Evolutionary conservation across 306 rosid genomes (phyloP).

Genomic region (Vigna radiata): DNA sequence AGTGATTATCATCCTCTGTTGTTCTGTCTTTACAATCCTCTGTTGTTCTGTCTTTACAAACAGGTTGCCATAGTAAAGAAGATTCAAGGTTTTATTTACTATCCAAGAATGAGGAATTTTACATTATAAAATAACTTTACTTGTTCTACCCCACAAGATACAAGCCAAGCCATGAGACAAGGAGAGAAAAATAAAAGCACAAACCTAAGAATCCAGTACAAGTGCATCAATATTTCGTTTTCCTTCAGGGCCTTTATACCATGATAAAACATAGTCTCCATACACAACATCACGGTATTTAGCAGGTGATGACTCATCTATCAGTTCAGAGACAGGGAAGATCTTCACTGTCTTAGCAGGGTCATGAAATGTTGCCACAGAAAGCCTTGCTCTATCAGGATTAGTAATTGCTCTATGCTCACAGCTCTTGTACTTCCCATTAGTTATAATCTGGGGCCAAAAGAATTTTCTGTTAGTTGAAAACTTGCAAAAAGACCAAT

Average conservation of each 20-base stretch:
- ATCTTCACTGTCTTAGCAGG: slow-evolving; percentile 74
- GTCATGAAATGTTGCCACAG: slow-evolving; percentile 92
- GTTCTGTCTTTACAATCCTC: neutral
- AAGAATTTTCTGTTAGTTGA: slow-evolving; percentile 25
- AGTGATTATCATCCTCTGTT: no score
- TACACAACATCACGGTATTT: slow-evolving; percentile 69
- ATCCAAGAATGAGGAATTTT: neutral
- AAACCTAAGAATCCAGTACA: slow-evolving; percentile 49
- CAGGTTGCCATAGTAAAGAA: neutral
- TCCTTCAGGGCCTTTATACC: slow-evolving; percentile 94
- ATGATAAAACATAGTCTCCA: slow-evolving; percentile 73
- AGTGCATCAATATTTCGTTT: slow-evolving; percentile 81
- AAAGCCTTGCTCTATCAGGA: slow-evolving; percentile 67
- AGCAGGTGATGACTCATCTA: slow-evolving; percentile 60
- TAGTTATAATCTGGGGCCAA: slow-evolving; percentile 72
- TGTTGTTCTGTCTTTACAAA: neutral
- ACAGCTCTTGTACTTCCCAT: slow-evolving; percentile 84
- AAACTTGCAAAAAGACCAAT: neutral
- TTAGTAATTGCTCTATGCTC: slow-evolving; percentile 80
- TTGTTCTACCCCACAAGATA: neutral
- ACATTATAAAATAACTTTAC: slow-evolving; percentile 8
- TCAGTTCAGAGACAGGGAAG: slow-evolving; percentile 71
- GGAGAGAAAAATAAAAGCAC: slow-evolving; percentile 1
- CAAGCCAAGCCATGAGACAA: slow-evolving; percentile 11
- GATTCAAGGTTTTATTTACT: neutral